Conservation (phyloP, 2,329 filamentous ascomycete species). For the Lecanosticta acicola region DNA sequence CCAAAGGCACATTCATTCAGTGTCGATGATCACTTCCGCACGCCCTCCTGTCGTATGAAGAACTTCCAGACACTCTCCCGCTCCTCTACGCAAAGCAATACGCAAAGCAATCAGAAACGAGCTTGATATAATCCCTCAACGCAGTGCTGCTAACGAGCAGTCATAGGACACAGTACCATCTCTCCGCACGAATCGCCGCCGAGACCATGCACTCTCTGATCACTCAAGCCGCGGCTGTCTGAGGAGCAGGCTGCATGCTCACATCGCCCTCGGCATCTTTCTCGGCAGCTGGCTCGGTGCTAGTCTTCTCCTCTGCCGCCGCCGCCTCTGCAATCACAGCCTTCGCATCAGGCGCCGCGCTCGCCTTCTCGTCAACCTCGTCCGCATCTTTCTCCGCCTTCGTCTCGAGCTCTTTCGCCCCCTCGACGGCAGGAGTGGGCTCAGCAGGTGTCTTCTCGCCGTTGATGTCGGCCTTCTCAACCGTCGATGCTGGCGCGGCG, state of each 20-base stretch:
- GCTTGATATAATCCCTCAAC: too few species aligned
- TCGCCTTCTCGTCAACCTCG: slow-evolving; percentile 17
- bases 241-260: slow-evolving; percentile 7
- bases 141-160: too few species aligned
- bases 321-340: slow-evolving; percentile 13
- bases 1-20: too few species aligned
- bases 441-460: slow-evolving; percentile 16
- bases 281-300: slow-evolving; percentile 1
- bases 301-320: slow-evolving; percentile 1
- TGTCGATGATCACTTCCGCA: too few species aligned
- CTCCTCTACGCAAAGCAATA: too few species aligned
- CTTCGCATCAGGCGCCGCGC: not conserved
- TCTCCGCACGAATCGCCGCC: too few species aligned
- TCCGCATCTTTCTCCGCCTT: slow-evolving; percentile 16
- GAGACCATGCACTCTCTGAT: too few species aligned
- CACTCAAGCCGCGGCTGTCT: slow-evolving; percentile 4
- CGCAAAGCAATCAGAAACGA: too few species aligned
- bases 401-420: slow-evolving; percentile 21
- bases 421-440: slow-evolving; percentile 7
- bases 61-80: too few species aligned
- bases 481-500: slow-evolving; percentile 34
- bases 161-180: too few species aligned
- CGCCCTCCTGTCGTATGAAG: too few species aligned
- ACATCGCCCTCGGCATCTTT: slow-evolving; percentile 8
- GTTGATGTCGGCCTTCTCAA: slow-evolving; percentile 30